Percentiles rank a stretch among this genome's conserved stretches.
phyloP scores from a whole-genome alignment of 2,329 filamentous ascomycete species.

The Cladosporium sp. region DNA sequence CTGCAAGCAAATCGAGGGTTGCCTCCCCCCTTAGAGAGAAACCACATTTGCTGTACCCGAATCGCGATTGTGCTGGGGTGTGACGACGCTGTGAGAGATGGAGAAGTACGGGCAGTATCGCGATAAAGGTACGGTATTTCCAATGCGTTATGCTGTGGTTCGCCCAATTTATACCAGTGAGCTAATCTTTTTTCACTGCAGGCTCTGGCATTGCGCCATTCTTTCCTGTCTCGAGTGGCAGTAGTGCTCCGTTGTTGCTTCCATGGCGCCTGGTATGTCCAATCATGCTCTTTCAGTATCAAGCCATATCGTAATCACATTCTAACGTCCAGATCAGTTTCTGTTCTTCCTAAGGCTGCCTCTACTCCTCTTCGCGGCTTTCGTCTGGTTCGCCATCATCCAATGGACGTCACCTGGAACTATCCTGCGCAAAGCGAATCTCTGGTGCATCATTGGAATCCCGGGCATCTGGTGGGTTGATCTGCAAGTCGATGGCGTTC shows the following conservation, averaged over 20 bases:
- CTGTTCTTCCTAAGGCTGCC: constrained; percentile 80
- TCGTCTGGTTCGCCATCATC: constrained; percentile 29
- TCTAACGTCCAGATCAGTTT: constrained; percentile 38
- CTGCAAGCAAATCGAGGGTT: background rate
- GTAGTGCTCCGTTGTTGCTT: constrained; percentile 59
- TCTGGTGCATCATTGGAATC: constrained; percentile 84
- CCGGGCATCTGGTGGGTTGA: constrained; percentile 98
- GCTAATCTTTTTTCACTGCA: constrained; percentile 35
- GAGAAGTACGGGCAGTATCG: constrained; percentile 94
- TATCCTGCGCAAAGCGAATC: constrained; percentile 70
- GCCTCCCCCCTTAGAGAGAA: background rate
- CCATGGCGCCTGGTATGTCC: constrained; percentile 28
- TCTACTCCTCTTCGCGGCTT: constrained; percentile 62
- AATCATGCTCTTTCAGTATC: background rate
- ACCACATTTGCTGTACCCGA: background rate
- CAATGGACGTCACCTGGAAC: constrained; percentile 73
- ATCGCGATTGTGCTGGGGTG: background rate
- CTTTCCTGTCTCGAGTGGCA: constrained; percentile 70
- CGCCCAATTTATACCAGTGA: too few species aligned
- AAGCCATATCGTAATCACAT: background rate
- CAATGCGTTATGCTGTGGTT: background rate
- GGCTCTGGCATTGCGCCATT: constrained; percentile 96
- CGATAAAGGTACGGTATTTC: constrained; percentile 64
- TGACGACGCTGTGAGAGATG: constrained; percentile 49
- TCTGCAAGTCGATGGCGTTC: constrained; percentile 94